Evolutionary conservation across 2,329 filamentous ascomycete genomes (phyloP).

Genomic region (Penicillium polonicum): DNA sequence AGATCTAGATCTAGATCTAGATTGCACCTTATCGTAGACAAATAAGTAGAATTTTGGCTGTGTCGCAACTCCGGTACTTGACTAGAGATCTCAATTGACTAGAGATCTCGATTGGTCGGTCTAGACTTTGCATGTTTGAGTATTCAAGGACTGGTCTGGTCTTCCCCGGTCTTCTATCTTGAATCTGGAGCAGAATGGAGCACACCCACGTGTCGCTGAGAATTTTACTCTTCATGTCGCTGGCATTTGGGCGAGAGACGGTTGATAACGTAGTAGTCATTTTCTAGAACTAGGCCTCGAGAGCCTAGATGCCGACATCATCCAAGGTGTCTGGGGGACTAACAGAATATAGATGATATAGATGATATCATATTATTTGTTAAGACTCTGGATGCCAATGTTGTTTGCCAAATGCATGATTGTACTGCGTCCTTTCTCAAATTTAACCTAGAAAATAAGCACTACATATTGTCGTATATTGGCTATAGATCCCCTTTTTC

Average conservation of each 20-base stretch:
- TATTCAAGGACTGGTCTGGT: neutral
- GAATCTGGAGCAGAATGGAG: neutral
- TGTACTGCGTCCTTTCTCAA: neutral
- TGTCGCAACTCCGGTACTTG: neutral
- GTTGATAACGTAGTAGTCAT: neutral
- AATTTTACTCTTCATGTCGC: neutral
- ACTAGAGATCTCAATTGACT: neutral
- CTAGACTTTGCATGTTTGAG: neutral
- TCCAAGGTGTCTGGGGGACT: neutral
- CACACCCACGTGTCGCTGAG: neutral
- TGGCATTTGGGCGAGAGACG: neutral
- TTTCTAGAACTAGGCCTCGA: neutral
- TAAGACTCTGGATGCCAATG: too few species aligned
- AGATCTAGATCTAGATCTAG: slow-evolving; percentile 1
- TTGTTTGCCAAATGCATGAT: too few species aligned
- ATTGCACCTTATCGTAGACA: neutral
- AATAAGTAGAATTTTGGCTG: neutral
- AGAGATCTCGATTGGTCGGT: neutral
- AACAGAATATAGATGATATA: neutral
- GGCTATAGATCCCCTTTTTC: neutral
- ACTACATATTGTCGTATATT: neutral
- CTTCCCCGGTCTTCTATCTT: neutral
- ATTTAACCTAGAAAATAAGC: neutral
- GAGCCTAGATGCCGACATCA: neutral
- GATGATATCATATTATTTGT: too few species aligned